Evolutionary conservation across 2,329 filamentous ascomycete species (phyloP), one percentile per base, ranked within the genome.

Genomic region (Cercospora sp.): DNA sequence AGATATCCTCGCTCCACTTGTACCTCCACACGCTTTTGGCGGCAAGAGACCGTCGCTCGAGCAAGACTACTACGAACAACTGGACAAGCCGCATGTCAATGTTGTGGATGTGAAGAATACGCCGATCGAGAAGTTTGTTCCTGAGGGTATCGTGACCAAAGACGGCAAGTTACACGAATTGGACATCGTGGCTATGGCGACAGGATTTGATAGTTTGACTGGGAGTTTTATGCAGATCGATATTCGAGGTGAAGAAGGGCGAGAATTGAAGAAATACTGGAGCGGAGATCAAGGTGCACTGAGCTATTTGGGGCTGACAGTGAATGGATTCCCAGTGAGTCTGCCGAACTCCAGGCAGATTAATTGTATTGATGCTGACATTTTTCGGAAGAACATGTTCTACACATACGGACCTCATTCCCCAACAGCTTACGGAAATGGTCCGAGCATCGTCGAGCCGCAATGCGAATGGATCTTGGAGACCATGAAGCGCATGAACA

Each of bases 41-140:
- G 84, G 87, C 63, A 82, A 79, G n/a, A 26, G 67, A 3, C 63
- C 81, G 3, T 78, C 76, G 26, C 75, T 83, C 1, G 82, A 83
- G 69, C 80, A 82, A 62, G 78, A 83, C 71, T 83, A 80, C 67
- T 84, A 83, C 66, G 81, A 84, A 72, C 75, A 79, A 72, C 72
- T 83, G 10, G 79, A 83, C 68, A 77, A 74, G 58, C 76, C 78
- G 0, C 76, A 83, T 65, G 81, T 82, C 63, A 74, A 79, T 21
- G 76, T 83, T 7, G 75, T 83, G 28, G 76, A 82, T 66, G 74
- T 82, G 45, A 81, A 80, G 66, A 77, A 78, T 61, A 78, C 79
- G 18, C 72, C 83, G 24, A 80, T 77, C 2, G 79, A 80, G 71
- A 81, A 78, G 5, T 43, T 88, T 85, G 71, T 87, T 85, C 7